phyloP scores from a whole-genome alignment of 78 protist species.

The Pelomyxa schiedti region DNA sequence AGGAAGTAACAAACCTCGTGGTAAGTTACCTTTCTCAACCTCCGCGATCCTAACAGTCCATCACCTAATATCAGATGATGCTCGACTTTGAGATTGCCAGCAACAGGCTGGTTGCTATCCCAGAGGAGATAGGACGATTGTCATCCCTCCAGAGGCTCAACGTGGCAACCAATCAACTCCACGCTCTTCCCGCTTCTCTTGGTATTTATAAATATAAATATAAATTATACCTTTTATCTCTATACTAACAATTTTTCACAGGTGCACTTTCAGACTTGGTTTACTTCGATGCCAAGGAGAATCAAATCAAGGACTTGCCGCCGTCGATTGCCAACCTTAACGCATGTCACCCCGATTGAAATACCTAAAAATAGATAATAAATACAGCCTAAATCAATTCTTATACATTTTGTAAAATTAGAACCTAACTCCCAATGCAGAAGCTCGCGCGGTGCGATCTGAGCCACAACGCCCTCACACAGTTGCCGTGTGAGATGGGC shows the following conservation, averaged over 20 bases:
- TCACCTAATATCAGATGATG: not conserved
- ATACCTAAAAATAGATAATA: too few species aligned
- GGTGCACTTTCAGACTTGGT: not conserved
- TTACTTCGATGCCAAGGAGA: constrained; percentile 28
- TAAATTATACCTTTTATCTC: not conserved
- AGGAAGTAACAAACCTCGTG: constrained; percentile 30
- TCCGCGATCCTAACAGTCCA: too few species aligned
- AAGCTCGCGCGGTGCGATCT: constrained; percentile 33
- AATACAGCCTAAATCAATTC: too few species aligned
- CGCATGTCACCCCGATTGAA: too few species aligned
- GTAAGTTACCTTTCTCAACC: too few species aligned
- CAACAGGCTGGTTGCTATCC: constrained; percentile 35
- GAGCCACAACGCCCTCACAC: constrained; percentile 48
- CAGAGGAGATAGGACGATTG: constrained; percentile 43
- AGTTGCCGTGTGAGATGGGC: constrained; percentile 60
- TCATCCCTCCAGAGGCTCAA: constrained; percentile 19
- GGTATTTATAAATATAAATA: not conserved
- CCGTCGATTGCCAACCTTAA: constrained; percentile 20
- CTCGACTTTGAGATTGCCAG: constrained; percentile 25
- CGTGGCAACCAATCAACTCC: constrained; percentile 34
- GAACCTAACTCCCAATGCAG: too few species aligned
- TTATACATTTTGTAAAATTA: too few species aligned
- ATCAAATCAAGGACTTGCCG: constrained; percentile 45
- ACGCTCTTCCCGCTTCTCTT: constrained; percentile 39
- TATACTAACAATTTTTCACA: not conserved